Percentiles rank a stretch among this genome's conserved stretches.
These are phyloP conservation scores for Fusarium annulatum DNA, from an alignment of 2,329 filamentous ascomycete genomes.

Conservation along the genomic window DNA sequence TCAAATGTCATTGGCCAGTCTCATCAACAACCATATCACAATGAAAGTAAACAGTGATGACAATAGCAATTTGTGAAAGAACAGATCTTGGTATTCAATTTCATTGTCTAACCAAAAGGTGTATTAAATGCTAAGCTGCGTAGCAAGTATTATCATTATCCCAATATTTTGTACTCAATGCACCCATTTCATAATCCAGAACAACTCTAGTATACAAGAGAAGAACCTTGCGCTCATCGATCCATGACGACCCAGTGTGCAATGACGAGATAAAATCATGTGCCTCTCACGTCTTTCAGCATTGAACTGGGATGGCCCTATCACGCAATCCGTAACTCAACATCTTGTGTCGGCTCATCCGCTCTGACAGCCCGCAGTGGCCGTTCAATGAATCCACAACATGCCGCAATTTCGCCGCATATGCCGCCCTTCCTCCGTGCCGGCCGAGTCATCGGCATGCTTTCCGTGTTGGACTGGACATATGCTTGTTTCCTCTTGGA, in stretches of 20 bases:
- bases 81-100: background rate
- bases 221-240: background rate
- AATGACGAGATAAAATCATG: conserved; percentile 16
- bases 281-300: conserved; percentile 24
- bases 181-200: conserved; percentile 19
- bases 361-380: conserved; percentile 26
- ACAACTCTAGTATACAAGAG: conserved; percentile 21
- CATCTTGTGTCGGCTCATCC: conserved; percentile 31
- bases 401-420: conserved; percentile 45
- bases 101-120: conserved; percentile 12
- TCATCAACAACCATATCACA: background rate
- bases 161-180: conserved; percentile 15
- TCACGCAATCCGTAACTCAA: conserved; percentile 42
- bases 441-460: conserved; percentile 32
- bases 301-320: conserved; percentile 33
- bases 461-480: conserved; percentile 32
- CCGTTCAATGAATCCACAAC: conserved; percentile 17
- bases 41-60: background rate
- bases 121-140: conserved; percentile 15
- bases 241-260: conserved; percentile 8
- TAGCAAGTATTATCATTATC: conserved; percentile 37
- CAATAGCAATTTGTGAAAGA: background rate
- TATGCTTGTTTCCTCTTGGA: conserved; percentile 18
- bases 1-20: conserved; percentile 29
- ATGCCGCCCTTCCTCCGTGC: conserved; percentile 39